A percentile compares a stretch with the other conserved stretches of the same genome.
These are phyloP conservation scores for Parathielavia appendiculata DNA, from an alignment of 495 filamentous ascomycete species.

Conservation along the genomic window DNA sequence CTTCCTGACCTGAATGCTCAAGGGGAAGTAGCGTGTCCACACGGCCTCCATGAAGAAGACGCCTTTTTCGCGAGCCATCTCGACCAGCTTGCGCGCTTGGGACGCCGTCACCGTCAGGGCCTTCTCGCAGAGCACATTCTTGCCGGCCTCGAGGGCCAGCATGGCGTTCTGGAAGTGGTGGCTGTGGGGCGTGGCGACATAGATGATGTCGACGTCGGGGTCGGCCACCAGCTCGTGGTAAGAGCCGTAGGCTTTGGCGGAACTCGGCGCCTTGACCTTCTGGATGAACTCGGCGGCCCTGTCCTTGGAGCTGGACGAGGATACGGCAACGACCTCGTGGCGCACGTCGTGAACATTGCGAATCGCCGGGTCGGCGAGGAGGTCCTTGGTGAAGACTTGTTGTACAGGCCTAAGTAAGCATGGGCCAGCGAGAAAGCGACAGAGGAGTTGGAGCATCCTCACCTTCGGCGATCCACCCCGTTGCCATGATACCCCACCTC, in stretches of 20 bases:
- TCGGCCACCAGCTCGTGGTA: conserved; percentile 77
- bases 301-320: conserved; percentile 67
- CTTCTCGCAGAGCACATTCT: conserved; percentile 91
- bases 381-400: conserved; percentile 75
- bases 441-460: conserved; percentile 23
- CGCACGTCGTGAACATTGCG: conserved; percentile 68
- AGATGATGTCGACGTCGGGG: conserved; percentile 76
- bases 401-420: not conserved
- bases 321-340: conserved; percentile 75
- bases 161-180: conserved; percentile 92
- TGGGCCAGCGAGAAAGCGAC: not conserved
- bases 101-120: conserved; percentile 84
- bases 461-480: conserved; percentile 74
- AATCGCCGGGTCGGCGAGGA: conserved; percentile 67
- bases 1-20: conserved; percentile 69
- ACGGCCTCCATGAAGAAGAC: conserved; percentile 95
- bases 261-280: conserved; percentile 55
- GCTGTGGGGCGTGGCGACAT: conserved; percentile 90
- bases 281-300: conserved; percentile 69
- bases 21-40: conserved; percentile 89
- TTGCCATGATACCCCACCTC: conserved; percentile 80
- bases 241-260: conserved; percentile 70
- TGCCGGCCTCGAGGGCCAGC: conserved; percentile 74
- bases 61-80: conserved; percentile 71
- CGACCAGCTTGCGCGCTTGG: conserved; percentile 69